Conservation (phyloP, 108 stramenopile genomes). For the Fragilaria crotonensis region DNA sequence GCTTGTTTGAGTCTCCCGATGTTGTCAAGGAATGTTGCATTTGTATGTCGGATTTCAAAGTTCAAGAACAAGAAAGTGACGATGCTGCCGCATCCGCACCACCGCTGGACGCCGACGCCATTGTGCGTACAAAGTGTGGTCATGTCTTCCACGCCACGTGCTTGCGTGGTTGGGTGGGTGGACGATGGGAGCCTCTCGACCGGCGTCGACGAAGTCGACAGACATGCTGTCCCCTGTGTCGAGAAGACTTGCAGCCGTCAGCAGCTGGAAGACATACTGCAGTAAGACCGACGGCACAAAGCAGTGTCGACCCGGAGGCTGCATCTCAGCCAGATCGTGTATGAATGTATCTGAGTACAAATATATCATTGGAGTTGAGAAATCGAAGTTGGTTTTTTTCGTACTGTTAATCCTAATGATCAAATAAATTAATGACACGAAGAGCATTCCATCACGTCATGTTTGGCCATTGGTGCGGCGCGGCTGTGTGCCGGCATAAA, state of each 20-base stretch:
- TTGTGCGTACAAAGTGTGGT: constrained; percentile 49
- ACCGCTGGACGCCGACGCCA: constrained; percentile 10
- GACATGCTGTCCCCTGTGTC: constrained; percentile 53
- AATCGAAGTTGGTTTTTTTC: too few relatives aligned
- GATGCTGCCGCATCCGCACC: neutral
- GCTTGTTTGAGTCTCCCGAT: constrained; percentile 2
- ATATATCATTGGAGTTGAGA: too few relatives aligned
- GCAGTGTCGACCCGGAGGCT: too few relatives aligned
- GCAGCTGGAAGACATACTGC: too few relatives aligned
- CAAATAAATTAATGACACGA: too few relatives aligned
- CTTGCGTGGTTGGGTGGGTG: constrained; percentile 50
- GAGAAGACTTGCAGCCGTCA: constrained; percentile 31
- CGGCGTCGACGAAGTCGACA: constrained; percentile 27
- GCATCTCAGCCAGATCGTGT: too few relatives aligned
- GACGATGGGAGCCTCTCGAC: constrained; percentile 35
- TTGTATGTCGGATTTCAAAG: constrained; percentile 55
- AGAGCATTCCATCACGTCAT: too few relatives aligned
- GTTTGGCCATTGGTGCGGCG: too few relatives aligned
- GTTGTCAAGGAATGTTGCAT: constrained; percentile 58
- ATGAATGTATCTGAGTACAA: too few relatives aligned
- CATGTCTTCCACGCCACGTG: constrained; percentile 49
- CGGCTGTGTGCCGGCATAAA: too few relatives aligned
- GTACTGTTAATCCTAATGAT: too few relatives aligned
- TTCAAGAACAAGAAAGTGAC: constrained; percentile 3
- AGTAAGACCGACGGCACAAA: too few relatives aligned